These are phyloP conservation scores for Vigna unguiculata DNA, from an alignment of 306 rosid genomes.

Conservation along the genomic window DNA sequence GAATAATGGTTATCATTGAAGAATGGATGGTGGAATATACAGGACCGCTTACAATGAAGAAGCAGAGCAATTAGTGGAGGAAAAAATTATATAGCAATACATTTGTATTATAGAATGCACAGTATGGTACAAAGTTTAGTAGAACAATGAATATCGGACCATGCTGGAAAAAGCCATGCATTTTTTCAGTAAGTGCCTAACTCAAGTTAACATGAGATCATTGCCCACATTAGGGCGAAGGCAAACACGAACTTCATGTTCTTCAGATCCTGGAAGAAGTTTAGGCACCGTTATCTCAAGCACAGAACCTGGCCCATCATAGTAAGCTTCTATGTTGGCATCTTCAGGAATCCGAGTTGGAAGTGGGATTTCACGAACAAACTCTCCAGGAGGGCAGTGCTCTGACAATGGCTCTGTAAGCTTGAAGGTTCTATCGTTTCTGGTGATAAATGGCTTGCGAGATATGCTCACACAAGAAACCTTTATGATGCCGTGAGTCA, in stretches of 20 bases:
- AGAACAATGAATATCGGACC: constrained; percentile 45
- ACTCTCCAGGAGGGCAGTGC: constrained; percentile 73
- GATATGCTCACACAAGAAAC: constrained; percentile 67
- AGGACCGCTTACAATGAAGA: constrained; percentile 20
- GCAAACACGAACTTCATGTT: constrained; percentile 70
- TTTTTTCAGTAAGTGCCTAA: constrained; percentile 30
- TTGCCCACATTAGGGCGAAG: constrained; percentile 63
- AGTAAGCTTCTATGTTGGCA: constrained; percentile 69
- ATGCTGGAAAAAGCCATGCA: constrained; percentile 34
- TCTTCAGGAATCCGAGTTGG: constrained; percentile 71
- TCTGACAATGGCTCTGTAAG: constrained; percentile 65
- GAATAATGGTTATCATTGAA: constrained; percentile 5
- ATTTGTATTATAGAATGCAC: constrained; percentile 37
- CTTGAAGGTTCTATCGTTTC: constrained; percentile 68
- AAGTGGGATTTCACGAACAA: constrained; percentile 66
- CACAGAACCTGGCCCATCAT: constrained; percentile 66
- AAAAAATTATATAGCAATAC: constrained; percentile 5
- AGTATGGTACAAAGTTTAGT: constrained; percentile 35
- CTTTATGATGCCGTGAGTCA: constrained; percentile 63
- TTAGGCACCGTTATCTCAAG: constrained; percentile 71
- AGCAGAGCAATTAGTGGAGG: constrained; percentile 30
- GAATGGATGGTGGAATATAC: constrained; percentile 3
- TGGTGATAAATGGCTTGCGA: constrained; percentile 58
- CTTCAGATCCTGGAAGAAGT: constrained; percentile 63
- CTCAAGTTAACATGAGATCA: constrained; percentile 64